A percentile compares a stretch with the other conserved stretches of the same genome.
These are phyloP conservation scores for Papiliotrema terrestris DNA, from an alignment of 1,284 basidiomycete species.

Conservation along the genomic window DNA sequence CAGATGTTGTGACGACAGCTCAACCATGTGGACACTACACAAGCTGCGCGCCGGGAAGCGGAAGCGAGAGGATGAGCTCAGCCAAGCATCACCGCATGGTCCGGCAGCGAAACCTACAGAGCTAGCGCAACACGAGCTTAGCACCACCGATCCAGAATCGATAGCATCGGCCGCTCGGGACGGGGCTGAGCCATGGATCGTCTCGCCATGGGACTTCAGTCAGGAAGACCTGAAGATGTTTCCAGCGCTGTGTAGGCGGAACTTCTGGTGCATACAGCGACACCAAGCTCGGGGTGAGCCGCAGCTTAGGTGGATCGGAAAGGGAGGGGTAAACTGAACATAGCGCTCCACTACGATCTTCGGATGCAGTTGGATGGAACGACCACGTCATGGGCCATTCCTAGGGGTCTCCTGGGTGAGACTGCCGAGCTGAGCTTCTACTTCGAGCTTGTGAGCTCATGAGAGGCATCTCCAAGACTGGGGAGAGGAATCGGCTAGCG, in stretches of 20 bases:
- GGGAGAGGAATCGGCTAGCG: constrained; percentile 26
- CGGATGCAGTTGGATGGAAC: constrained; percentile 33
- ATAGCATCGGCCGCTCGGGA: too few species aligned
- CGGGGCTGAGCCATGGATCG: background rate
- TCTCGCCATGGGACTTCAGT: constrained; percentile 21
- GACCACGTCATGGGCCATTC: constrained; percentile 38
- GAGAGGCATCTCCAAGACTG: constrained; percentile 28
- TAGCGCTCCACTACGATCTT: constrained; percentile 42
- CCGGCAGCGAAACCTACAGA: too few species aligned
- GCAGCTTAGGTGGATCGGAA: background rate
- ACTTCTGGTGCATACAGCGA: constrained; percentile 43
- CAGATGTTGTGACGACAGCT: background rate
- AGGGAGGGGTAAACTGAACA: background rate
- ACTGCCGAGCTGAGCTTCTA: background rate
- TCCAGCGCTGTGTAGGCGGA: constrained; percentile 29
- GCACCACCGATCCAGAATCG: too few species aligned
- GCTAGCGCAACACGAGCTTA: too few species aligned
- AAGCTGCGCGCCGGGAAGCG: constrained; percentile 7
- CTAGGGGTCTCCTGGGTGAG: constrained; percentile 35
- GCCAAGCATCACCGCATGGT: too few species aligned
- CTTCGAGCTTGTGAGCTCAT: background rate
- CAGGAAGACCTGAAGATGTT: constrained; percentile 23
- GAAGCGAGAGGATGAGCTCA: background rate
- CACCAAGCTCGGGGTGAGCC: constrained; percentile 37
- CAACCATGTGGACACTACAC: constrained; percentile 20